Conservation (phyloP, 2,329 filamentous ascomycete genomes). For the Penicillium sp. region DNA sequence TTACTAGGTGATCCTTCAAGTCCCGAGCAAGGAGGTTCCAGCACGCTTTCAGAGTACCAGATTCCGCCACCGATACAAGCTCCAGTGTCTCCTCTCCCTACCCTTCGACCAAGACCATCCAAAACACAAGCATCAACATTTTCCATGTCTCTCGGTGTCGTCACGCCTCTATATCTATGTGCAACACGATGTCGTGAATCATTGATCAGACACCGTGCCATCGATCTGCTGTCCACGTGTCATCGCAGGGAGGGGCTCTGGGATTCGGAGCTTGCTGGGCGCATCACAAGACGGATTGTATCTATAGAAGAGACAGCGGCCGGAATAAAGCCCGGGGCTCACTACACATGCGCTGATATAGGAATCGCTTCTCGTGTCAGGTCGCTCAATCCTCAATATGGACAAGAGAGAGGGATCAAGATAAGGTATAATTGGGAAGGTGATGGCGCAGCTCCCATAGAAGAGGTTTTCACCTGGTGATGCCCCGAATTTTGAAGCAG, state of each 20-base stretch:
- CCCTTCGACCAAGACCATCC: slow-evolving; percentile 10
- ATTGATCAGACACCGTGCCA: slow-evolving; percentile 59
- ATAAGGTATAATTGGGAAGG: slow-evolving; percentile 2
- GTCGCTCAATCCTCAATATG: slow-evolving; percentile 3
- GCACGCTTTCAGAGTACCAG: not conserved
- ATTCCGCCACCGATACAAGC: not conserved
- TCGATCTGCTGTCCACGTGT: slow-evolving; percentile 61
- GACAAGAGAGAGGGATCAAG: slow-evolving; percentile 3
- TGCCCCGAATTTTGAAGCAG: not conserved
- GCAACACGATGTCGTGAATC: slow-evolving; percentile 67
- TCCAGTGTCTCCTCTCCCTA: not conserved
- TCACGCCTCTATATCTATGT: slow-evolving; percentile 67
- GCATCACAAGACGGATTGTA: slow-evolving; percentile 19
- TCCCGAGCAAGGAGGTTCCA: not conserved
- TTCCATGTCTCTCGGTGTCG: slow-evolving; percentile 64
- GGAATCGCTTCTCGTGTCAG: slow-evolving; percentile 3
- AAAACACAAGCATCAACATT: slow-evolving; percentile 42
- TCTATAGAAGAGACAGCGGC: slow-evolving; percentile 22
- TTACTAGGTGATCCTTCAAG: slow-evolving; percentile 4
- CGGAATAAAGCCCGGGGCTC: not conserved
- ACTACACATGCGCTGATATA: slow-evolving; percentile 8
- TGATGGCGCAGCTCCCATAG: not conserved
- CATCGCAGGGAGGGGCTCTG: slow-evolving; percentile 69
- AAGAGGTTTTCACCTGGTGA: not conserved
- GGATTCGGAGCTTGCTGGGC: slow-evolving; percentile 48